Conservation (phyloP, 192 early-diverging fungal species). For the Backusella sp. region DNA sequence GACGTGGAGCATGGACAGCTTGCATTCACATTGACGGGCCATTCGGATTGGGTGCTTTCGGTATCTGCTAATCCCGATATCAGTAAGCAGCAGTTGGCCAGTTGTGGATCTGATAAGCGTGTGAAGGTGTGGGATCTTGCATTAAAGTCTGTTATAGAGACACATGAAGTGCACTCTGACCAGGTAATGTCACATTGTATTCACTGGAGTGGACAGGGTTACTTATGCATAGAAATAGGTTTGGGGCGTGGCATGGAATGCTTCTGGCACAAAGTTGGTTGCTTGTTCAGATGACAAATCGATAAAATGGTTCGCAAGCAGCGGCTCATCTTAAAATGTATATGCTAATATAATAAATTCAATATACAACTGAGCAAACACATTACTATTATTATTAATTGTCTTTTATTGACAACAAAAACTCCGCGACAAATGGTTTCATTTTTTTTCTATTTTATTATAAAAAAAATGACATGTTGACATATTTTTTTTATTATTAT, state of each 20-base stretch:
- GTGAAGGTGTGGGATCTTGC: constrained; percentile 85
- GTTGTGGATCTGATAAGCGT: constrained; percentile 70
- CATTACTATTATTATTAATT: too few species aligned
- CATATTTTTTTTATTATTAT: background rate
- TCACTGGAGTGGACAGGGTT: too few species aligned
- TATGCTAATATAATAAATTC: background rate
- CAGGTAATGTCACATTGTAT: constrained; percentile 45
- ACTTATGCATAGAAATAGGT: constrained; percentile 44
- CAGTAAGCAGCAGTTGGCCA: constrained; percentile 64
- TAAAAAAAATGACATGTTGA: background rate
- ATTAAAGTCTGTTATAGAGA: constrained; percentile 69
- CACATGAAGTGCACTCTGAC: constrained; percentile 74
- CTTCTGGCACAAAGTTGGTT: constrained; percentile 69
- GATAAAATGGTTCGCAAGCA: constrained; percentile 48
- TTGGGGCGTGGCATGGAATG: constrained; percentile 82
- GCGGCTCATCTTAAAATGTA: constrained; percentile 29
- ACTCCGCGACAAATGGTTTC: background rate
- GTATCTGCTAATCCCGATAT: constrained; percentile 58
- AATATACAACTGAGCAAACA: too few species aligned
- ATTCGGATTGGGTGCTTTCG: constrained; percentile 79
- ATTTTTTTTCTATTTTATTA: background rate
- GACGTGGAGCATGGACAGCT: constrained; percentile 77
- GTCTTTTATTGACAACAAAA: background rate
- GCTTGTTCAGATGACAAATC: constrained; percentile 72
- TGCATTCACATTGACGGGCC: constrained; percentile 71